Evolutionary conservation across 1,284 basidiomycete species (phyloP).

Genomic region (Termitomyces sp.): DNA sequence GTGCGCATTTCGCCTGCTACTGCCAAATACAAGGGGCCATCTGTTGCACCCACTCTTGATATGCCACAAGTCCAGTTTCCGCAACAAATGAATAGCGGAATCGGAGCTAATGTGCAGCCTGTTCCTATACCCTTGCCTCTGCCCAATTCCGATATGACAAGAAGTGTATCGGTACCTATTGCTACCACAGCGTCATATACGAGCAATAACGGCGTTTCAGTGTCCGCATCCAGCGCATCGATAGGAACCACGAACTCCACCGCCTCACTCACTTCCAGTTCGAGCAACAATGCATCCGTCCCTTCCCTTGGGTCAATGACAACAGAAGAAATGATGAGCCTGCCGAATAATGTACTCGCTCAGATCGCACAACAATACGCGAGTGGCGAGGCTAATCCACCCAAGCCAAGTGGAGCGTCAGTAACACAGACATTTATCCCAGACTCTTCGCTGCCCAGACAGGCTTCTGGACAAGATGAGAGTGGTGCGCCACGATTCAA

Average conservation of each 20-base stretch:
- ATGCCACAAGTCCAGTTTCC: conserved; percentile 46
- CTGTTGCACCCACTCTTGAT: conserved; percentile 37
- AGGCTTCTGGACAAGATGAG: conserved; percentile 29
- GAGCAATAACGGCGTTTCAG: conserved; percentile 35
- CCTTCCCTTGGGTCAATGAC: conserved; percentile 40
- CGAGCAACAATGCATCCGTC: conserved; percentile 44
- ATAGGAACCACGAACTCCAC: conserved; percentile 49
- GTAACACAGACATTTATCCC: conserved; percentile 22
- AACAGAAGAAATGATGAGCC: conserved; percentile 46
- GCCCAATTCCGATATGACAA: conserved; percentile 38
- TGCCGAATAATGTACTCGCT: conserved; percentile 35
- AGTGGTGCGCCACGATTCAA: conserved; percentile 43
- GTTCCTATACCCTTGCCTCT: conserved; percentile 45
- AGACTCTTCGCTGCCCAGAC: conserved; percentile 25
- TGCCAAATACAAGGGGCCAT: conserved; percentile 72
- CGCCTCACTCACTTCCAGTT: conserved; percentile 49
- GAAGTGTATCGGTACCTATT: conserved; percentile 66
- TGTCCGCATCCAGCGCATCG: conserved; percentile 52
- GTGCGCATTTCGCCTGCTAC: conserved; percentile 90
- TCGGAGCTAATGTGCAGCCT: conserved; percentile 28
- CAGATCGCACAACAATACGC: conserved; percentile 47
- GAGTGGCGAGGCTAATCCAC: conserved; percentile 27
- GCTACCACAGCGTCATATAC: conserved; percentile 40
- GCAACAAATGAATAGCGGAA: conserved; percentile 23
- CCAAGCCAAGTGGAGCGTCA: conserved; percentile 25